Conservation (phyloP, 2,329 filamentous ascomycete species). For the Fusarium pininemorale region DNA sequence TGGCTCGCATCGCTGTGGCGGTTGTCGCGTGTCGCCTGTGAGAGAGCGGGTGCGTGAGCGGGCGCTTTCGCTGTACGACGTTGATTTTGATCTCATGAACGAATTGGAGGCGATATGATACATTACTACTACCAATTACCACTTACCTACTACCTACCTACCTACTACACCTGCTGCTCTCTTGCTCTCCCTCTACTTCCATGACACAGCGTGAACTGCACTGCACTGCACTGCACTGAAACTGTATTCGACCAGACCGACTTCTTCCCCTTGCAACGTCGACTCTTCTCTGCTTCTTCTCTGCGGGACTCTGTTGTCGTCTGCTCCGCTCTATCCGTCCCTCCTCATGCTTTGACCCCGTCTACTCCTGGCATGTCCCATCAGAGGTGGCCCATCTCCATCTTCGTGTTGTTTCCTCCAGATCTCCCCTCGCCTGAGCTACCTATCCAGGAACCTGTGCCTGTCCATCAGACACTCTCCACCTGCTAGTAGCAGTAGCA, state of each 20-base stretch:
- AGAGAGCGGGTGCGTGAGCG: background rate
- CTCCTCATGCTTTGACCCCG: slow-evolving; percentile 3
- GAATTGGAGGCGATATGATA: slow-evolving; percentile 16
- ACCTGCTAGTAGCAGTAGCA: slow-evolving; percentile 30
- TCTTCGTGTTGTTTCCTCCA: slow-evolving; percentile 28
- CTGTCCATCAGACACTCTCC: slow-evolving; percentile 36
- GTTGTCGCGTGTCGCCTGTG: slow-evolving; percentile 29
- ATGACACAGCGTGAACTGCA: slow-evolving; percentile 13
- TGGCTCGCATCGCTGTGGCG: slow-evolving; percentile 28
- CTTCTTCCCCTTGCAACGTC: slow-evolving; percentile 26
- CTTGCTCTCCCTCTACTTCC: background rate
- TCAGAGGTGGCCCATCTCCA: slow-evolving; percentile 27
- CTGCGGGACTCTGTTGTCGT: background rate
- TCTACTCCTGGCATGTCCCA: slow-evolving; percentile 32
- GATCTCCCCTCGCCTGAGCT: slow-evolving; percentile 31
- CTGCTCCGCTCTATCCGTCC: slow-evolving; percentile 20
- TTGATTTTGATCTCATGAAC: slow-evolving; percentile 27
- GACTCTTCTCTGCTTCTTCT: slow-evolving; percentile 1
- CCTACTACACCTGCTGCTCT: background rate
- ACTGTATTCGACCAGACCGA: slow-evolving; percentile 13
- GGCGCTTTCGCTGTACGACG: slow-evolving; percentile 35
- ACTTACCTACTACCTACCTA: background rate
- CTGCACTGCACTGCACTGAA: background rate
- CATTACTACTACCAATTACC: slow-evolving; percentile 11
- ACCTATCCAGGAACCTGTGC: slow-evolving; percentile 25